Evolutionary conservation across 2,329 filamentous ascomycete genomes (phyloP), one percentile per base, ranked within the genome.

Genomic region (Colletotrichum coccodes): DNA sequence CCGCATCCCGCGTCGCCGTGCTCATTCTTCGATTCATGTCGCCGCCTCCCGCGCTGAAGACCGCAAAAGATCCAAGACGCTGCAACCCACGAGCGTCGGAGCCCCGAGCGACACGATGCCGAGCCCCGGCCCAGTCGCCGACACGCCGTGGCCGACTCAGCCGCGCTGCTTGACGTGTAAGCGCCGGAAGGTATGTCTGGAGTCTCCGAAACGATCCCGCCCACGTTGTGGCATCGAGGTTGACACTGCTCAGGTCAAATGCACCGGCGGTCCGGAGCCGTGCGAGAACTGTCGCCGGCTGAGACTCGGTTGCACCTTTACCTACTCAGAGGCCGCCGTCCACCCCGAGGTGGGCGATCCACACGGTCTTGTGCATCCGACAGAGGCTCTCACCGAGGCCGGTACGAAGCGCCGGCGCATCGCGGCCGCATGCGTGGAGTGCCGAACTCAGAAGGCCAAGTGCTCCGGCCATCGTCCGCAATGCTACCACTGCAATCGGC

Each of bases 391-490:
- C 32, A 77, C 75, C 0, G 71, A 77, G 36, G 76, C 76, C 1
- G 76, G 76, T 1, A 76, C 72, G 34, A 75, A 75, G 65, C 69
- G 76, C 4, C 70, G 74, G 1, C 70, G 76, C 0, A 72, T 72
- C 1, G 64, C 68, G 0, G 66, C 66, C 8, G 80, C 80, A 6
- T 81, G 80, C 60, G 64, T 72, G 3, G 59, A 71, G n/a, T 82
- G 80, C 70, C 75, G 79, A 3, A 71, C 67, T 40, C 74, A 76
- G 14, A 82, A 82, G 60, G 73, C 76, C 0, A 80, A 77, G 38
- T 82, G 80, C 61, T 78, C 76, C 0, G 80, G 80, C 7, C 64
- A 66, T 16, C 58, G 64, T 6, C 64, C 64, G 4, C 64, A 66
- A 16, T 66, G 64, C 34, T 66, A 62, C 16, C 64, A 62, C 40